Evolutionary conservation across 2,329 filamentous ascomycete genomes (phyloP).

Genomic region (Fusarium mundagurra): DNA sequence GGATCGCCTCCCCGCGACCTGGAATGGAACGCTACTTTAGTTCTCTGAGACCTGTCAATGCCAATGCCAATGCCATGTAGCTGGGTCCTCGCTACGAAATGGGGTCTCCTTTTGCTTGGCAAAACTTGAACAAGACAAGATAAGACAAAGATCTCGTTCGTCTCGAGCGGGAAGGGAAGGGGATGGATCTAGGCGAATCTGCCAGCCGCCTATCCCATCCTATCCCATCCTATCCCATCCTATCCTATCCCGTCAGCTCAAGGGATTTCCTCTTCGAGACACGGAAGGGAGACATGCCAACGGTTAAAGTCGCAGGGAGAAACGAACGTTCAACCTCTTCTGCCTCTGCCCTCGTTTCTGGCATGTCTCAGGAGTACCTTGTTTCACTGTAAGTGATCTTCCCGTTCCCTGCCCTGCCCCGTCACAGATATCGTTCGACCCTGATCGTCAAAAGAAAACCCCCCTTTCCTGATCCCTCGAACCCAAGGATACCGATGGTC

Average conservation of each 20-base stretch:
- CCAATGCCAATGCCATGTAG: conserved; percentile 10
- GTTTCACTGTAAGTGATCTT: conserved; percentile 23
- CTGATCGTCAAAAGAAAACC: conserved; percentile 7
- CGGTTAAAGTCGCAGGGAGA: conserved; percentile 5
- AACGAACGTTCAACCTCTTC: conserved; percentile 5
- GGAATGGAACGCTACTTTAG: conserved; percentile 28
- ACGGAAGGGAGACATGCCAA: conserved; percentile 37
- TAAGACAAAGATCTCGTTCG: conserved; percentile 12
- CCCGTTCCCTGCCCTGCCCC: conserved; percentile 12
- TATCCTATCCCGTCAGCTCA: background rate
- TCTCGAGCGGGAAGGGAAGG: conserved; percentile 17
- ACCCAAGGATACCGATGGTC: background rate
- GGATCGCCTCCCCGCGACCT: conserved; percentile 27
- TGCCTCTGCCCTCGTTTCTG: background rate
- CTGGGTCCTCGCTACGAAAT: conserved; percentile 1
- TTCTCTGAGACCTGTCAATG: background rate
- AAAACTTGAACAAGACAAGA: background rate
- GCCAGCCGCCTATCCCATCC: background rate
- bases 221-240: background rate
- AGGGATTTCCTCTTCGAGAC: conserved; percentile 16
- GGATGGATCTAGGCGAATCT: conserved; percentile 33
- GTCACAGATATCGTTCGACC: conserved; percentile 4
- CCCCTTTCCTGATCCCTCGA: conserved; percentile 21
- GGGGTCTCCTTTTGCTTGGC: conserved; percentile 9
- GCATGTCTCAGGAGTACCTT: conserved; percentile 23